Evolutionary conservation across 495 filamentous ascomycete genomes (phyloP).

Genomic region (Tuber brumale): DNA sequence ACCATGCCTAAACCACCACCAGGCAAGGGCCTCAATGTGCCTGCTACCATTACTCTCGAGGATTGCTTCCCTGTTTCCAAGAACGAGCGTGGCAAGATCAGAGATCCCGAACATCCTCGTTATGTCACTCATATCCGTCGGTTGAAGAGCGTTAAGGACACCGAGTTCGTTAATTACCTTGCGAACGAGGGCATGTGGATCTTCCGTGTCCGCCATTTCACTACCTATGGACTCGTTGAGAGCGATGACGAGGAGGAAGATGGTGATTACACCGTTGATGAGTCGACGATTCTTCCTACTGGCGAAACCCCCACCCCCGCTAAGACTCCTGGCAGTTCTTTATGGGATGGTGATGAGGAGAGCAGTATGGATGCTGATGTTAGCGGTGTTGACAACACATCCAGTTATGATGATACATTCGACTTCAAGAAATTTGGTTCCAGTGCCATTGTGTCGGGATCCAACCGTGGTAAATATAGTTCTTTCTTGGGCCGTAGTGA

Average conservation of each 20-base stretch:
- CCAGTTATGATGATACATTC: constrained; percentile 69
- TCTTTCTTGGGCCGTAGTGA: constrained; percentile 51
- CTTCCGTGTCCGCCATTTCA: constrained; percentile 90
- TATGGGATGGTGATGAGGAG: constrained; percentile 34
- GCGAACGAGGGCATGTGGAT: constrained; percentile 73
- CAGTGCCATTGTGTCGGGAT: constrained; percentile 12
- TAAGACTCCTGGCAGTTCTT: constrained; percentile 24
- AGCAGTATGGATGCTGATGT: constrained; percentile 39
- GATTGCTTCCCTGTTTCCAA: constrained; percentile 81
- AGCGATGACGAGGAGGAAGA: constrained; percentile 66
- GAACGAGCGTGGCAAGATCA: constrained; percentile 47
- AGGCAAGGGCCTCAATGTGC: constrained; percentile 86
- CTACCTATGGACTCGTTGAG: constrained; percentile 87
- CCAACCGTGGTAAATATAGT: constrained; percentile 61
- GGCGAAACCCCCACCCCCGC: constrained; percentile 26
- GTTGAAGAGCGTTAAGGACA: constrained; percentile 67
- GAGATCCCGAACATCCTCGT: constrained; percentile 49
- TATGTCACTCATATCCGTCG: constrained; percentile 76
- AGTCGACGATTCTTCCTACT: constrained; percentile 27
- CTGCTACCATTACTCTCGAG: constrained; percentile 72
- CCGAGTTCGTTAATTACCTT: constrained; percentile 73
- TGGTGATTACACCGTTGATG: constrained; percentile 50
- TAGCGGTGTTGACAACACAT: constrained; percentile 42
- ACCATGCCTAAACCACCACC: constrained; percentile 64
- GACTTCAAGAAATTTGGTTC: constrained; percentile 59